phyloP scores from a whole-genome alignment of 371 early-diverging fungal genomes.

The Mucor mucedo region DNA sequence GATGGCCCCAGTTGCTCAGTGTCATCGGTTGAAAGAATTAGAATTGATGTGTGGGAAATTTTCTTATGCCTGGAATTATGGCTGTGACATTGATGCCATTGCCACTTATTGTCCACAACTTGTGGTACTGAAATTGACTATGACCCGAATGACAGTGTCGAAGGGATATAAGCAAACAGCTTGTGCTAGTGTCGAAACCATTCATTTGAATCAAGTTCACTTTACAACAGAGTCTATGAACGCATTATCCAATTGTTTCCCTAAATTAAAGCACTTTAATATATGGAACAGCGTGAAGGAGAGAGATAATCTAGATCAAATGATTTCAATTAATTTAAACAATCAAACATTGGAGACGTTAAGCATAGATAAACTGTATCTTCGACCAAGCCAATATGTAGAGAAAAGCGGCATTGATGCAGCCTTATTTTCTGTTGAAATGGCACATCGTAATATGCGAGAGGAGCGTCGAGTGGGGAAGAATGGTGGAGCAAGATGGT shows the following conservation, averaged over 20 bases:
- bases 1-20: neutral
- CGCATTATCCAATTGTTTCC: constrained; percentile 8
- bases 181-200: neutral
- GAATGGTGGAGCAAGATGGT: constrained; percentile 1
- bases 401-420: constrained; percentile 12
- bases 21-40: constrained; percentile 5
- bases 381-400: constrained; percentile 9
- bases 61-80: constrained; percentile 16
- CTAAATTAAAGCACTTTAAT: constrained; percentile 6
- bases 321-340: constrained; percentile 1
- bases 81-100: constrained; percentile 19
- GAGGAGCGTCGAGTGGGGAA: neutral
- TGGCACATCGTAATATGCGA: too few species aligned
- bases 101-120: constrained; percentile 8
- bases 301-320: constrained; percentile 3
- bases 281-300: constrained; percentile 15
- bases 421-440: constrained; percentile 3
- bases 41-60: constrained; percentile 13
- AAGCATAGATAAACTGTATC: constrained; percentile 1
- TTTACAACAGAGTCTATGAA: constrained; percentile 13
- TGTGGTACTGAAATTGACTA: neutral
- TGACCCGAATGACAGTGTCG: constrained; percentile 3
- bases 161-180: neutral
- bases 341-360: constrained; percentile 1
- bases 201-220: constrained; percentile 8